A percentile compares a stretch with the other conserved stretches of the same genome.
Evolutionary conservation across 176 grass and related monocot genomes (phyloP).

Genomic region (Avena sativa): DNA sequence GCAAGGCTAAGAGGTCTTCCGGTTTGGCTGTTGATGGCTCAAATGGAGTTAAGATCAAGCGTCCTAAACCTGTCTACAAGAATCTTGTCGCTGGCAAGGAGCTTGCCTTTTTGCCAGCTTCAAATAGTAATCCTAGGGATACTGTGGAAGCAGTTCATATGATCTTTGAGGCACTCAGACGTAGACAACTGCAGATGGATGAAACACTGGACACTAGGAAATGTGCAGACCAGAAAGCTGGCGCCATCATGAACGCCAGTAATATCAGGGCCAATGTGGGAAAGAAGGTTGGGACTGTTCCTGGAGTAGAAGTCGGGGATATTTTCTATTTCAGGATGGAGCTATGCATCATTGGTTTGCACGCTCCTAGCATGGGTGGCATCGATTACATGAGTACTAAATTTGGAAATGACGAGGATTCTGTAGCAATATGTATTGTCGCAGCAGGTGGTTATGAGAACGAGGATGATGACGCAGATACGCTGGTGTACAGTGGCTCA

Average conservation of each 20-base stretch:
- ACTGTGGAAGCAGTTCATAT: conserved; percentile 59
- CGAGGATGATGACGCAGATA: conserved; percentile 63
- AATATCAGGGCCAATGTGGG: conserved; percentile 69
- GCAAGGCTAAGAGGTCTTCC: conserved; percentile 52
- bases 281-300: conserved; percentile 57
- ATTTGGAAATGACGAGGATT: conserved; percentile 56
- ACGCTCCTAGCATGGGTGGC: conserved; percentile 64
- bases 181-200: conserved; percentile 67
- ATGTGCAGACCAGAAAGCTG: conserved; percentile 62
- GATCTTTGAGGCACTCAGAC: conserved; percentile 70
- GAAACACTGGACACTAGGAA: conserved; percentile 49
- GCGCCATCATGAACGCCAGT: conserved; percentile 70
- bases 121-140: conserved; percentile 52
- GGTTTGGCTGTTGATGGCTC: conserved; percentile 41
- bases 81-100: conserved; percentile 57
- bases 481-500: conserved; percentile 76
- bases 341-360: conserved; percentile 71
- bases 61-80: conserved; percentile 51
- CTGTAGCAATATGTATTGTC: conserved; percentile 67
- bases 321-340: conserved; percentile 95
- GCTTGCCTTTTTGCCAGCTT: conserved; percentile 59
- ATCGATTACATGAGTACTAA: conserved; percentile 77
- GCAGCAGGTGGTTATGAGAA: conserved; percentile 81
- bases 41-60: conserved; percentile 58
- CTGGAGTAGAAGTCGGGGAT: conserved; percentile 80